These are phyloP conservation scores for Xerophyta viscosa DNA, from an alignment of 106 monocot species.

Conservation along the genomic window DNA sequence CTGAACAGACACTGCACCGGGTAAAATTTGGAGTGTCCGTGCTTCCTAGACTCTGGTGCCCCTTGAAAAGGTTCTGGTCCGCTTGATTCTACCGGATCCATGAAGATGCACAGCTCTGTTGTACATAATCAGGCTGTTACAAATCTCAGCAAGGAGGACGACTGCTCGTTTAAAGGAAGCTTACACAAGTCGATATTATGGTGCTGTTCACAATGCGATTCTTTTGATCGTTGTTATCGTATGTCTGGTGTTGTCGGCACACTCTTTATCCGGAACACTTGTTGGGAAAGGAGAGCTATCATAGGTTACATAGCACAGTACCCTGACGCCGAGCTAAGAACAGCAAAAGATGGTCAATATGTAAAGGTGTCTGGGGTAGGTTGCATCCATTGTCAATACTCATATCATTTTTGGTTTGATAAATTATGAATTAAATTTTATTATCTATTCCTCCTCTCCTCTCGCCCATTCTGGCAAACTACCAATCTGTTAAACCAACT, in stretches of 20 bases:
- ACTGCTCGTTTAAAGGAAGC: slow-evolving; percentile 10
- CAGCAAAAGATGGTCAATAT: slow-evolving; percentile 12
- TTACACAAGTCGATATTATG: slow-evolving; percentile 10
- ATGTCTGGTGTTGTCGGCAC: slow-evolving; percentile 9
- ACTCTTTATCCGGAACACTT: slow-evolving; percentile 11
- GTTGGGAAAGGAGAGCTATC: slow-evolving; percentile 11
- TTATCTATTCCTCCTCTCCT: too few species aligned
- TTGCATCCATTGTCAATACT: neutral
- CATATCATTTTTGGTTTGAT: too few species aligned
- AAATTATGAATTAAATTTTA: too few species aligned
- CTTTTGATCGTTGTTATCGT: slow-evolving; percentile 10
- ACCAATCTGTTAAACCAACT: too few species aligned
- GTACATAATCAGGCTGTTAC: slow-evolving; percentile 14
- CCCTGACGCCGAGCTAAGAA: slow-evolving; percentile 14
- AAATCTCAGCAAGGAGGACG: slow-evolving; percentile 12
- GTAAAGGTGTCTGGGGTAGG: slow-evolving; percentile 16
- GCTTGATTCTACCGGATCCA: slow-evolving; percentile 10
- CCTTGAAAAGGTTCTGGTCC: slow-evolving; percentile 12
- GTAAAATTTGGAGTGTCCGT: too few species aligned
- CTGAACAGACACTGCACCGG: too few species aligned
- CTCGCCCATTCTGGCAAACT: too few species aligned
- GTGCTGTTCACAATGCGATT: slow-evolving; percentile 15
- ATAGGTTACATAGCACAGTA: slow-evolving; percentile 3
- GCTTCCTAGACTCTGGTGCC: slow-evolving; percentile 10
- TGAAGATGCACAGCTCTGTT: slow-evolving; percentile 8